phyloP scores from a whole-genome alignment of 2,329 filamentous ascomycete genomes.

The Alternaria viburni region DNA sequence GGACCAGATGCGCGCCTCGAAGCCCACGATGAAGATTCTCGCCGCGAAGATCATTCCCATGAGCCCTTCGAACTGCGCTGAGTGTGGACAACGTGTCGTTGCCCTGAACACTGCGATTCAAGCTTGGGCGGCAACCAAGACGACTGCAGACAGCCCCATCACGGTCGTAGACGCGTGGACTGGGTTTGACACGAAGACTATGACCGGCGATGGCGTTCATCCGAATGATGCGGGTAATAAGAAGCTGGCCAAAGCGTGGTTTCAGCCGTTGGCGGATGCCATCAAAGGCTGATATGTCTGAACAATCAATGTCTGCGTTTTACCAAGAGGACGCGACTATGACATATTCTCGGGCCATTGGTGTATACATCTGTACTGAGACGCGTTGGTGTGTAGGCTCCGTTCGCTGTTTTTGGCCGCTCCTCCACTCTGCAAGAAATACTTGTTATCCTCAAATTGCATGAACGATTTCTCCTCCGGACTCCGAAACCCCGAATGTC shows the following conservation, averaged over 20 bases:
- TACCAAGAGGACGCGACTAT: no score
- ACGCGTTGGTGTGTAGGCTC: neutral
- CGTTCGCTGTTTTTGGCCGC: rapidly evolving
- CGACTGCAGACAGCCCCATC: constrained; percentile 13
- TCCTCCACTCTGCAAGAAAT: neutral
- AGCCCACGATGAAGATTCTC: constrained; percentile 47
- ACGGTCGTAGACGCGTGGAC: constrained; percentile 26
- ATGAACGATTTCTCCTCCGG: neutral
- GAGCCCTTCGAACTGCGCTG: constrained; percentile 13
- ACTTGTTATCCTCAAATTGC: rapidly evolving
- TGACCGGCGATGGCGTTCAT: constrained; percentile 35
- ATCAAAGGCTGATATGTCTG: neutral
- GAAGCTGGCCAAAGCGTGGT: constrained; percentile 24
- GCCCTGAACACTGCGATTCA: constrained; percentile 28
- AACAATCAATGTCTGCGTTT: neutral
- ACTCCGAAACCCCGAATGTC: neutral
- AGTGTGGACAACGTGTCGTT: constrained; percentile 13
- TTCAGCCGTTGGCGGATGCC: constrained; percentile 9
- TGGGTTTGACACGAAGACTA: constrained; percentile 26
- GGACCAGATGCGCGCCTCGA: constrained; percentile 50
- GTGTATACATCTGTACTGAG: neutral
- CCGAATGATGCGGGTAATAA: constrained; percentile 26
- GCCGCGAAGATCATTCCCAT: constrained; percentile 27
- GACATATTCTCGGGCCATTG: no score
- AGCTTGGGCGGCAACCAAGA: constrained; percentile 21